Base-by-base conservation (phyloP, 2,329 filamentous ascomycete species). In the Mariannaea elegans region DNA sequence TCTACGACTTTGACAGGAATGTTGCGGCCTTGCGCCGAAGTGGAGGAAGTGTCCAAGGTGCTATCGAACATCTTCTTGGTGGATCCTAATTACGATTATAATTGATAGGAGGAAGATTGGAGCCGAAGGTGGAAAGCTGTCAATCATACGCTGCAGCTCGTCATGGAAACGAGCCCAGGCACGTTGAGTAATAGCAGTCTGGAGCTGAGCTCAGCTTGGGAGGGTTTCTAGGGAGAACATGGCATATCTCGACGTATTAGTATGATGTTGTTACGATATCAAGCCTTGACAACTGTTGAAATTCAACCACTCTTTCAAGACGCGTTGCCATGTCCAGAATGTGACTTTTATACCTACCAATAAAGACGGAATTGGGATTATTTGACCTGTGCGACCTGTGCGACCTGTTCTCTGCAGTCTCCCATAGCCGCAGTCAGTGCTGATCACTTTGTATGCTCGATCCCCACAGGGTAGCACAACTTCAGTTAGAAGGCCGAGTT, bases 1-100 rank as follows among this genome's bases (percentile, higher is more conserved):
- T 99, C 79, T 97, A 88, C 74, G 94, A 99, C 73, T 99, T 98
- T 72, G 94, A 99, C 51, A 82, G 91, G 68, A 99, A 99, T 69
- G 87, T 99, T 29, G 88, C 91, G 56, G 95, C 95, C 5, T 80
- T 99, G 71, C 85, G 94, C 76, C 86, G 94, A 71, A 92, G 92
- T 61, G 95, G 95, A 8, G 95, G 95, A 10, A 97, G 92, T 74
- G 95, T 98, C 38, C 93, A 98, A 75, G 95, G 94, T 10, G 95
- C 92, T 5, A 87, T 96, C 52, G 91, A 95, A 78, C 87, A 92
- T 71, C 78, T 96, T 56, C 77, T 91, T 27, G 78, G 46, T 10
- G 51, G 66, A 59, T 45, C 12, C 50, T 55, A 41, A 41, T 14
- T 44, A 45, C 41, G 34, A 29, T 14, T 16, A 44, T 44, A 18